Conservation (phyloP, 164 flowering plant species). For the Vitis riparia region DNA sequence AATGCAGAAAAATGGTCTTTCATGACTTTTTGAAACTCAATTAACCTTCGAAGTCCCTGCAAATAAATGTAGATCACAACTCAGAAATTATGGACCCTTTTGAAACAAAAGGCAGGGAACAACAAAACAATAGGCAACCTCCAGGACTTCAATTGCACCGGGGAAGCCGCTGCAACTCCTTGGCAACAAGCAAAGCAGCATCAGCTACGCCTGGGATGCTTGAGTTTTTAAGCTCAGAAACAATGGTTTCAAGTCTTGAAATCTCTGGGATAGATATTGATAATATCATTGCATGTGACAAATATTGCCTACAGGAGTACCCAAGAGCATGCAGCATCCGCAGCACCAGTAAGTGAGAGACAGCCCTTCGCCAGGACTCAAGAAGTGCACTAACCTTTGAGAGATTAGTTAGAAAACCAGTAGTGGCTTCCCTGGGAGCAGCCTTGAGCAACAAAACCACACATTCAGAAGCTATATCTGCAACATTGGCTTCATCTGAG, state of each 20-base stretch:
- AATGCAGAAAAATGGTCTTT: neutral
- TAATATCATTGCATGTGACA: constrained; percentile 80
- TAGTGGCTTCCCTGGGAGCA: constrained; percentile 87
- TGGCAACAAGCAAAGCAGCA: constrained; percentile 55
- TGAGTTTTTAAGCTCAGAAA: constrained; percentile 57
- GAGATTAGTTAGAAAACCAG: constrained; percentile 73
- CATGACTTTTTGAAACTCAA: constrained; percentile 1
- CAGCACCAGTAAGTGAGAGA: constrained; percentile 42
- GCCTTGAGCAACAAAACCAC: constrained; percentile 66
- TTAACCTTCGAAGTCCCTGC: neutral
- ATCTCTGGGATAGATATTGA: constrained; percentile 64
- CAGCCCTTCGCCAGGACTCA: constrained; percentile 46
- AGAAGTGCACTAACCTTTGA: constrained; percentile 57
- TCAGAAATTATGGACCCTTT: neutral
- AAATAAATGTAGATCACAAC: neutral
- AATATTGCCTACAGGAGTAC: constrained; percentile 71
- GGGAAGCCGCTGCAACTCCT: constrained; percentile 80
- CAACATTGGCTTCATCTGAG: constrained; percentile 35
- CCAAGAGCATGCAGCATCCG: constrained; percentile 76
- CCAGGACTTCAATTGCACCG: constrained; percentile 43
- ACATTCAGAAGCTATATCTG: constrained; percentile 92
- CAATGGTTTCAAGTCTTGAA: constrained; percentile 57
- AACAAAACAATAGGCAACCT: constrained; percentile 3
- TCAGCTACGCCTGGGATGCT: constrained; percentile 38
- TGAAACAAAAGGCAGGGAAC: neutral